Evolutionary conservation across 257 asterid species (phyloP).

Genomic region (Nicotiana otophora): DNA sequence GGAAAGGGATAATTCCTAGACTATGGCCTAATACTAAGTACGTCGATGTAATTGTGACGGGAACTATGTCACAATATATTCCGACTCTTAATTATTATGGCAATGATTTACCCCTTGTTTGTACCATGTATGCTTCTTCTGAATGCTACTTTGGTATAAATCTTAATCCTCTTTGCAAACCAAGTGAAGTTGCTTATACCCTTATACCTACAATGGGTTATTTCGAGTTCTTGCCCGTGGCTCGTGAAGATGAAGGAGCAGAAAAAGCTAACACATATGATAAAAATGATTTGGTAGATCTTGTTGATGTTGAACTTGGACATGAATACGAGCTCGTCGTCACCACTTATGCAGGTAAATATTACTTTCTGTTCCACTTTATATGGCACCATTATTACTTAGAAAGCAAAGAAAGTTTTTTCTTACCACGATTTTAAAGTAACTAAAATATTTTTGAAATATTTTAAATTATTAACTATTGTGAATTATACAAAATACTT

Average conservation of each 20-base stretch:
- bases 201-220: conserved; percentile 20
- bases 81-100: conserved; percentile 38
- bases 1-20: conserved; percentile 22
- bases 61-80: conserved; percentile 25
- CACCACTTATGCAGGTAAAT: conserved; percentile 18
- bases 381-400: neutral
- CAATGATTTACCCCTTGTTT: conserved; percentile 29
- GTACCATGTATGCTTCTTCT: conserved; percentile 44
- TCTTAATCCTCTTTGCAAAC: conserved; percentile 20
- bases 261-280: neutral
- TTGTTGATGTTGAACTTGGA: conserved; percentile 15
- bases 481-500: too few species aligned
- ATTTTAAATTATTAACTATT: too few species aligned
- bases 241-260: neutral
- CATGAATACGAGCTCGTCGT: conserved; percentile 18
- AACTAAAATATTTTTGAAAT: too few species aligned
- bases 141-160: conserved; percentile 42
- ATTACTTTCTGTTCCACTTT: neutral
- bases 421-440: neutral
- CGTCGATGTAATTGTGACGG: conserved; percentile 21
- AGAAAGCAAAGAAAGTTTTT: neutral
- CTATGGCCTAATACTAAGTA: conserved; percentile 16
- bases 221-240: conserved; percentile 24
- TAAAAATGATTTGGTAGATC: conserved; percentile 18
- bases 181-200: conserved; percentile 22